Base-by-base conservation (phyloP, 805 yeast species). In the Myxozyma neotropica region DNA sequence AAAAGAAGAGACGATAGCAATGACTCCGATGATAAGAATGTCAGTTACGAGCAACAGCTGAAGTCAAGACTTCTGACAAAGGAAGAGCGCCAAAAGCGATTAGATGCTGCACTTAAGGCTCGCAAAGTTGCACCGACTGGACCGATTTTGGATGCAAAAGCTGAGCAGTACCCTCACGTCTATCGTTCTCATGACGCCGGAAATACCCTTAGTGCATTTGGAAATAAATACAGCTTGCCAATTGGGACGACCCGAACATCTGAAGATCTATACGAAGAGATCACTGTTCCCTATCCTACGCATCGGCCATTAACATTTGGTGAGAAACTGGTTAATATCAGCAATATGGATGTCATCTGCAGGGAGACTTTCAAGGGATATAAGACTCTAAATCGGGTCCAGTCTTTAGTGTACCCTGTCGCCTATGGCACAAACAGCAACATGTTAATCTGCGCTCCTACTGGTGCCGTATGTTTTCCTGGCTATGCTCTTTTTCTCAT, bases 391-490 rank as follows among this genome's bases (percentile, higher is more conserved):
- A 93, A 93, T 74, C 82, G 88, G 66, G 88, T 94, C 81, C 99
- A 93, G 74, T 87, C 96, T 17, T 77, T 94, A 61, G 95, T 93
- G 1, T 94, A 80, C 67, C 96, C 96, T 0, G 89, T 92, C 13
- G 98, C 96, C 0, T 94, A 93, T 72, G 84, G 87, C 56, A 87
- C 97, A 4, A 91, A 89, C 72, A 97, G 93, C 69, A 93, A 93
- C 70, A 89, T 94, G 96, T 77, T 92, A 52, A 90, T 92, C 3
- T 92, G 97, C 83, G 97, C 97, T 0, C 97, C 97, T 1, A 92
- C 97, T 0, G 97, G 97, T 80, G 96, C 97, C 4, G 64, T 59
- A 51, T 38, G 63, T 50, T 40, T 39, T 10, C 10, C 6, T 29
- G 10, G 6, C 10, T 29, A 7, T 7, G 6, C 27, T 3, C 8